Conservation (phyloP, 495 filamentous ascomycete genomes). For the Letharia columbiana region DNA sequence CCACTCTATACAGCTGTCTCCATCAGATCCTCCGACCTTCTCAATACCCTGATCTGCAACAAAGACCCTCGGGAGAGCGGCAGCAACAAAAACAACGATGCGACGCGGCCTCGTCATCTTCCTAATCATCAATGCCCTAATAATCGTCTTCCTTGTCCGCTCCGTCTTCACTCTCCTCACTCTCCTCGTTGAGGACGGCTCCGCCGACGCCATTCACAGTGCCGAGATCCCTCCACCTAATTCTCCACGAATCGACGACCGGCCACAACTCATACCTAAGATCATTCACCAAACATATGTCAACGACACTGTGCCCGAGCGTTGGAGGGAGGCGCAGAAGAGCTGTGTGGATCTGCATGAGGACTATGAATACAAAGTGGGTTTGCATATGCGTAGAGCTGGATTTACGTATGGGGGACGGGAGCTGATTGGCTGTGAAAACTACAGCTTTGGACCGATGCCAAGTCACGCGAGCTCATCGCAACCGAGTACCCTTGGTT, state of each 20-base stretch:
- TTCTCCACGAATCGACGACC: constrained; percentile 49
- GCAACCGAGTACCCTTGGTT: constrained; percentile 78
- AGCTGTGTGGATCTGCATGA: constrained; percentile 67
- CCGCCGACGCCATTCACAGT: constrained; percentile 54
- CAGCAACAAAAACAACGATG: constrained; percentile 34
- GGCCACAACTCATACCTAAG: constrained; percentile 68
- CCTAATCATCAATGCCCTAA: constrained; percentile 50
- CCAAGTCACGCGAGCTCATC: constrained; percentile 66
- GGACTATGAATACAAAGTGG: constrained; percentile 75
- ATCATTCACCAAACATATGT: constrained; percentile 87
- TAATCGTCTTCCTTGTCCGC: constrained; percentile 51
- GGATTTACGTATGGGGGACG: constrained; percentile 11
- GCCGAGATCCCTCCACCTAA: constrained; percentile 57
- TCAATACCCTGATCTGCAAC: background rate
- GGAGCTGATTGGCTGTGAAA: constrained; percentile 26
- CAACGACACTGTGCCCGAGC: constrained; percentile 64
- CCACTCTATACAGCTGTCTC: background rate
- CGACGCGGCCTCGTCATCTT: constrained; percentile 56
- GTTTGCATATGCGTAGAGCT: constrained; percentile 16
- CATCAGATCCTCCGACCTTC: background rate
- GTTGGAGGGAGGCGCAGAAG: constrained; percentile 65
- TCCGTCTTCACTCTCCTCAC: constrained; percentile 56
- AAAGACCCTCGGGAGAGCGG: background rate
- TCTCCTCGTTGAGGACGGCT: constrained; percentile 58
- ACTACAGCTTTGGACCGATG: constrained; percentile 92